Base-by-base conservation (phyloP, 2,329 filamentous ascomycete species). In the Fusarium pseudocircinatum region DNA sequence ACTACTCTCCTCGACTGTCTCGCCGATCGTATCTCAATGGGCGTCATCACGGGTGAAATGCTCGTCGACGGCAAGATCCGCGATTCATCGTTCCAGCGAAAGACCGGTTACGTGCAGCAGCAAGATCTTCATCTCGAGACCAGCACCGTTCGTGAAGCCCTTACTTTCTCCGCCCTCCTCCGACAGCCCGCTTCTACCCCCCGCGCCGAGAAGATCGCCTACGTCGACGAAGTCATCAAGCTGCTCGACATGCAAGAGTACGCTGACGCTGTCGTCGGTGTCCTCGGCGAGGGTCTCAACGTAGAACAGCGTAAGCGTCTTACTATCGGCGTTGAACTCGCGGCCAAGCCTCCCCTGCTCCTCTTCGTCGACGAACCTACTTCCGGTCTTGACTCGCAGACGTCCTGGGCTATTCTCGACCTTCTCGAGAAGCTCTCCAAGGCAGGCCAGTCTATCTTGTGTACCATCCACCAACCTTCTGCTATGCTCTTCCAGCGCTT, bases 31-130 rank as follows among this genome's bases (percentile, higher is more conserved):
- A 89, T 90, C n/a, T 92, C 90, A 1, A 92, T 93, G 88, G 92
- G 92, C 77, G 89, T 93, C 46, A 91, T 93, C 52, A 85, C 85
- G 15, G 92, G 92, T 58, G 89, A 93, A 69, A 92, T 93, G 88
- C 82, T 93, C 18, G 91, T 93, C 11, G 91, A 93, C 74, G 92
- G 91, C n/a, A 87, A 86, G 49, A 87, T 87, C 50, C 87, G 90
- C 37, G 91, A 93, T 70, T 85, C 85, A 11, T 92, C 90, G 2
- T 93, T 93, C 84, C 91, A 93, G 78, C 89, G 91, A 26, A 92
- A 92, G 80, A 92, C 91, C 2, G 91, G 91, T 34, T 93, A 93
- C 73, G 91, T 91, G 32, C 91, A 93, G 76, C 91, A 94, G 78
- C 77, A 93, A 75, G 92, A 94, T 84, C 84, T 82, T 11, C 80